Evolutionary conservation across 2,329 filamentous ascomycete genomes (phyloP).

Genomic region (Chaetomium globosum): DNA sequence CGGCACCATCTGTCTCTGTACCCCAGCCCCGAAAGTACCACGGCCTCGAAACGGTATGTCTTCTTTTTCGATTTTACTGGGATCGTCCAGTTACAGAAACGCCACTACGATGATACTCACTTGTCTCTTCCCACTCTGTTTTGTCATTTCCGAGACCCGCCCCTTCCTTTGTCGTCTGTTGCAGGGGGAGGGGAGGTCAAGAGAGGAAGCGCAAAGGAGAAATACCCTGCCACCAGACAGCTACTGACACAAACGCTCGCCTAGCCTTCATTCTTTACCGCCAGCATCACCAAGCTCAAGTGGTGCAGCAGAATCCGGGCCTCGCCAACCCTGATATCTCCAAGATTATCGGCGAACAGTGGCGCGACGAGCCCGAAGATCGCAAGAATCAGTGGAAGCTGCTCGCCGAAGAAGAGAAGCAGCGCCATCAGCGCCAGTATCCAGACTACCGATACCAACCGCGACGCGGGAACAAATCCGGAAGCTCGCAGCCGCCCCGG

Average conservation of each 20-base stretch:
- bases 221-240: background rate
- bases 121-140: constrained; percentile 17
- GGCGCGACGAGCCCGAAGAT: constrained; percentile 74
- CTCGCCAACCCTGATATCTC: constrained; percentile 95
- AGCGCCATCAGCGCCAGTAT: constrained; percentile 83
- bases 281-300: constrained; percentile 82
- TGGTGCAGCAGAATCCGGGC: constrained; percentile 81
- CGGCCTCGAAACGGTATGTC: constrained; percentile 61
- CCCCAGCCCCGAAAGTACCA: constrained; percentile 59
- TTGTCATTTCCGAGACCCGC: constrained; percentile 25
- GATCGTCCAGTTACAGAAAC: background rate
- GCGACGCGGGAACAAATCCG: constrained; percentile 59
- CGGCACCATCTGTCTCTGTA: constrained; percentile 59
- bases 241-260: constrained; percentile 35
- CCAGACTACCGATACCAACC: constrained; percentile 95
- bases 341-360: constrained; percentile 93
- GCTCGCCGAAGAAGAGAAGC: constrained; percentile 90
- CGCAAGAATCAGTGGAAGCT: constrained; percentile 85
- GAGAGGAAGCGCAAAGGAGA: background rate
- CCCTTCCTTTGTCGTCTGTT: constrained; percentile 27
- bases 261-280: constrained; percentile 96
- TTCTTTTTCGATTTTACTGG: constrained; percentile 24
- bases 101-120: constrained; percentile 16
- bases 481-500: constrained; percentile 15
- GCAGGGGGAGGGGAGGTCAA: background rate